Base-by-base conservation (phyloP, 2,329 filamentous ascomycete species). In the Colletotrichum orbiculare region DNA sequence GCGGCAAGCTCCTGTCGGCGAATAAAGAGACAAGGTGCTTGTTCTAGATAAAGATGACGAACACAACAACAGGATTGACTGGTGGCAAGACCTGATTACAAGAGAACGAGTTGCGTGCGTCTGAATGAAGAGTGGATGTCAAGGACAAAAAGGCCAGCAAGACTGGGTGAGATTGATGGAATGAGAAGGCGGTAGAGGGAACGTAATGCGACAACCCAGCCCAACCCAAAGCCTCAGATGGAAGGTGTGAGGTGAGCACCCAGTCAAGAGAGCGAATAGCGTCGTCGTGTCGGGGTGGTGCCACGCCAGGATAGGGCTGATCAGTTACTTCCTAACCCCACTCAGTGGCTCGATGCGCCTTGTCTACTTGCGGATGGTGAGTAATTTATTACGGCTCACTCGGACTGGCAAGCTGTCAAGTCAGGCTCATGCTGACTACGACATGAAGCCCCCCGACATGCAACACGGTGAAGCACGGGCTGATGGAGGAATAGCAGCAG, bases 231-330 rank as follows among this genome's bases (percentile, higher is more conserved):
- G 13, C 49, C 48, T 49, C 33, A 41, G 43, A 54, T 17, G 42
- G 57, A 54, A 62, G 39, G 59, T 62, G 34, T 12, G 53, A 43
- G 42, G 25, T 25, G 25, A 25, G 25, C 25, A 25, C 25, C 25
- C 25, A 37, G 1, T 34, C 33, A 17, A 41, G 54, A 64, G 60
- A 25, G 54, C 54, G 37, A 63, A 54, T 48, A 17, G 55, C 47
- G 39, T 59, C 41, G 43, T 64, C 48, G 47, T 59, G 47, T 58
- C 41, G 33, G 56, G 49, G 60, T 60, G 43, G 25, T 25, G 25
- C 33, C 56, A 60, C 56, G 49, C 61, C 49, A 60, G 56, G 61
- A 64, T 64, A 64, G 56, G 61, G 61, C 61, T 60, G 61, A 64
- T 64, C 15, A 60, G 45, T 60, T 64, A 17, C 49, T 15, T 34